Percentiles rank a stretch among this genome's conserved stretches.
These are phyloP conservation scores for Pelargonium cotyledonis DNA, from an alignment of 441 rosid species.

Conservation along the genomic window DNA sequence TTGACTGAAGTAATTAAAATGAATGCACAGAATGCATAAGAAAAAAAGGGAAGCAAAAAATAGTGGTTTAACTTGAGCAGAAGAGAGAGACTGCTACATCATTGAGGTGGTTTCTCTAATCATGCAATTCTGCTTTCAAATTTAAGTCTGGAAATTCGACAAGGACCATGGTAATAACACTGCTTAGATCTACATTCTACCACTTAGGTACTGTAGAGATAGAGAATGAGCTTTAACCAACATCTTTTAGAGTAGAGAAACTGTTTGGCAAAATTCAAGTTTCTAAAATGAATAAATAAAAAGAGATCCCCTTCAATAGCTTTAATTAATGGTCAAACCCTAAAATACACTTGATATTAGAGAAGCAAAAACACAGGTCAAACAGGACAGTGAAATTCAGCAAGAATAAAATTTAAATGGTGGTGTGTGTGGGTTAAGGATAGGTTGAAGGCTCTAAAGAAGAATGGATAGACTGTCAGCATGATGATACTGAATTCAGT, in stretches of 20 bases:
- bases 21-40: neutral
- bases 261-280: no score
- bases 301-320: no score
- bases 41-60: neutral
- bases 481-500: neutral
- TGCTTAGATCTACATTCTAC: no score
- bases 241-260: no score
- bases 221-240: no score
- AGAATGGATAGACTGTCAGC: neutral
- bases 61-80: neutral
- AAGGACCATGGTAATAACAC: no score
- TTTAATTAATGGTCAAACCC: neutral
- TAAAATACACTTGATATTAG: neutral
- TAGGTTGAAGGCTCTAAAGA: neutral
- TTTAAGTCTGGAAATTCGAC: no score
- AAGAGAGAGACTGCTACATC: neutral
- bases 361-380: neutral
- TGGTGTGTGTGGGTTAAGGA: neutral
- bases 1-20: neutral
- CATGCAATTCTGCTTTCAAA: no score
- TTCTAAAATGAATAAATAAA: no score
- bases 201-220: no score
- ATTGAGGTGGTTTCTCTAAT: no score
- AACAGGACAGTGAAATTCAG: neutral
- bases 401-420: neutral